phyloP scores from a whole-genome alignment of 1,284 basidiomycete genomes.

The Farysia itapuensis region DNA sequence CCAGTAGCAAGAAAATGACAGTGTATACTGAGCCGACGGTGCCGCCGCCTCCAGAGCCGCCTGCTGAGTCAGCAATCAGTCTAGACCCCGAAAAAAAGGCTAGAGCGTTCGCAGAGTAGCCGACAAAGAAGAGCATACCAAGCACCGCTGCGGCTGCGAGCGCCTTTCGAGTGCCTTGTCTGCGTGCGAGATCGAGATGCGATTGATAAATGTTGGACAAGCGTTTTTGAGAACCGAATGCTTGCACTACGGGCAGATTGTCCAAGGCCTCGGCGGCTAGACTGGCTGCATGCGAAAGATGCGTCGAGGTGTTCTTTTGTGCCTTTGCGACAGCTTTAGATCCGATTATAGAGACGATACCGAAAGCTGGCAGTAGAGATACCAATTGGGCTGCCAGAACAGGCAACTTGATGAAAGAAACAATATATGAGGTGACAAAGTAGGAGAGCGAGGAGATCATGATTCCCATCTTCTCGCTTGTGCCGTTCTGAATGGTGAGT shows the following conservation, averaged over 20 bases:
- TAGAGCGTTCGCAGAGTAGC: constrained; percentile 49
- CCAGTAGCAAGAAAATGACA: constrained; percentile 51
- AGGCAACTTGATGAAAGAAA: constrained; percentile 45
- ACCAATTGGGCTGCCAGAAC: constrained; percentile 41
- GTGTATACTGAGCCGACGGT: constrained; percentile 51
- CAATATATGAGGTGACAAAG: constrained; percentile 45
- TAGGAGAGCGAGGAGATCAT: constrained; percentile 44
- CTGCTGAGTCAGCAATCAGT: constrained; percentile 17
- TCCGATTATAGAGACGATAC: constrained; percentile 34
- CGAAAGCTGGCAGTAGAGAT: constrained; percentile 42
- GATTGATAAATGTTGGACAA: constrained; percentile 38
- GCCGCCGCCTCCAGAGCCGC: constrained; percentile 4
- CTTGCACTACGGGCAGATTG: constrained; percentile 46
- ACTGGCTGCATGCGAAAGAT: constrained; percentile 38
- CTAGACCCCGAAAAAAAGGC: constrained; percentile 47
- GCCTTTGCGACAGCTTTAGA: constrained; percentile 35
- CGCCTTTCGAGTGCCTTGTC: constrained; percentile 37
- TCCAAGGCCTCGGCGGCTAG: constrained; percentile 44
- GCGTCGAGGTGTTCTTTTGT: constrained; percentile 34
- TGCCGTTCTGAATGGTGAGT: constrained; percentile 48
- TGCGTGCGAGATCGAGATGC: constrained; percentile 42
- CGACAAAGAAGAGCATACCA: constrained; percentile 49
- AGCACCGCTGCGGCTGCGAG: constrained; percentile 38
- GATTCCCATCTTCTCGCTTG: constrained; percentile 51
- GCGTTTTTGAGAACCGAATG: constrained; percentile 38